Evolutionary conservation across 768 basidiomycete species (phyloP), one percentile per base, ranked within the genome.

Genomic region (Rhizopogon salebrosus): DNA sequence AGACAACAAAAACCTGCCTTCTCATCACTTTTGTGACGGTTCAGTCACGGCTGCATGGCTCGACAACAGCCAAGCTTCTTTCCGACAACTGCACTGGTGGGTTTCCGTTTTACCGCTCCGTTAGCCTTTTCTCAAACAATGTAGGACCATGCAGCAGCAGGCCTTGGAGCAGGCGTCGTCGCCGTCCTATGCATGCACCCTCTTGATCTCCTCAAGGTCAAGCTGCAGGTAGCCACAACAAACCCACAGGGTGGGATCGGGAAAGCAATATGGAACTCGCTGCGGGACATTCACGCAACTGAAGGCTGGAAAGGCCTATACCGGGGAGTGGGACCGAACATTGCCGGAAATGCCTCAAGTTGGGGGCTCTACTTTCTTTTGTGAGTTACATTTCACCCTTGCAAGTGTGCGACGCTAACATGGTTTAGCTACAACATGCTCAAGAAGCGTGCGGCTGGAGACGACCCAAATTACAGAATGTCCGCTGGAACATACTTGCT

Each of bases 361-460:
- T 99, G 97, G 97, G 97, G 97, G 0, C 71, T 98, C 23, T 99
- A 99, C 70, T 99, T 99, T 72, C 80, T 95, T 57, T 95, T 97
- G 97, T 98, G 66, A 70, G 92, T 80, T 40, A 62, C 40, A 16
- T 41, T 59, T 35, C 11, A 40, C 18, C 37, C n/a, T 22, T 34
- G 23, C 22, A 16, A 16, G 54, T 53, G 36, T 16, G 36, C 11
- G 6, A 39, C 5, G 20, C 53, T 65, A 39, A 61, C 22, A 37
- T 0, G 8, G 3, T 37, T 14, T 37, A 98, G 95, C 66, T 98
- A 98, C 64, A 92, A 95, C 60, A 89, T 89, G 80, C 78, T 98
- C 54, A 98, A 98, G 73, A 85, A 84, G 56, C 80, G 83, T 48
- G 88, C 87, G 45, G 78, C 82, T 0, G 79, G 80, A 26, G 82